Conservation (phyloP, 257 asterid genomes). For the Solanum clarkiae region DNA sequence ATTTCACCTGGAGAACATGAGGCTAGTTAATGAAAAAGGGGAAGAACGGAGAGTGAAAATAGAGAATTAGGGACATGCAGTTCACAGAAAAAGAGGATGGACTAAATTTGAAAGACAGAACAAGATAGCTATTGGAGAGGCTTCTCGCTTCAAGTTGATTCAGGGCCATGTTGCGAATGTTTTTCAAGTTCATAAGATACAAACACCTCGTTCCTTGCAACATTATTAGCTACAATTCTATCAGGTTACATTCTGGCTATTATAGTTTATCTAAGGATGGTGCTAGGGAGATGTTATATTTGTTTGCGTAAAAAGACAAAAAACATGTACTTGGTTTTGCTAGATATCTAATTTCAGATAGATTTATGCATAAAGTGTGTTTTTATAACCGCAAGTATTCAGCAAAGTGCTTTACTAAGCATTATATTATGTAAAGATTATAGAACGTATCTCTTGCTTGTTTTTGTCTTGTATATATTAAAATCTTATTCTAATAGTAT, state of each 20-base stretch:
- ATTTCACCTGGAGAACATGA: not conserved
- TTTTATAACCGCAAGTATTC: too few species aligned
- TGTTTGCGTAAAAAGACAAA: too few species aligned
- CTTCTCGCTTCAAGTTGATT: not conserved
- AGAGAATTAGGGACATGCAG: not conserved
- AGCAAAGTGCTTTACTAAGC: too few species aligned
- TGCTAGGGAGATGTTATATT: too few species aligned
- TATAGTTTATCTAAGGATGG: not conserved
- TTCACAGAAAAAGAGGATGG: not conserved
- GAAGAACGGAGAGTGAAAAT: not conserved
- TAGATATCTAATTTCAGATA: too few species aligned
- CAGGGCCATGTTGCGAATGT: not conserved
- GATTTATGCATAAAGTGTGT: too few species aligned
- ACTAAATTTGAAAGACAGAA: not conserved
- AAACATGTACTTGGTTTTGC: too few species aligned
- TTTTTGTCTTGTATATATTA: too few species aligned
- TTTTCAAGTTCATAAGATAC: not conserved
- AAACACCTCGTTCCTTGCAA: not conserved
- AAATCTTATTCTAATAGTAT: not conserved
- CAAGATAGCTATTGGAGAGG: not conserved
- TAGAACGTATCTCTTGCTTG: too few species aligned
- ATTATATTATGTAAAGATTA: too few species aligned
- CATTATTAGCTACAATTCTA: not conserved
- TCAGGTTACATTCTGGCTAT: not conserved
- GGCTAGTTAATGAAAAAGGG: not conserved